A percentile compares a stretch with the other conserved stretches of the same genome.
These are phyloP conservation scores for Pyrenochaeta sp. DNA, from an alignment of 2,329 filamentous ascomycete species.

Conservation along the genomic window DNA sequence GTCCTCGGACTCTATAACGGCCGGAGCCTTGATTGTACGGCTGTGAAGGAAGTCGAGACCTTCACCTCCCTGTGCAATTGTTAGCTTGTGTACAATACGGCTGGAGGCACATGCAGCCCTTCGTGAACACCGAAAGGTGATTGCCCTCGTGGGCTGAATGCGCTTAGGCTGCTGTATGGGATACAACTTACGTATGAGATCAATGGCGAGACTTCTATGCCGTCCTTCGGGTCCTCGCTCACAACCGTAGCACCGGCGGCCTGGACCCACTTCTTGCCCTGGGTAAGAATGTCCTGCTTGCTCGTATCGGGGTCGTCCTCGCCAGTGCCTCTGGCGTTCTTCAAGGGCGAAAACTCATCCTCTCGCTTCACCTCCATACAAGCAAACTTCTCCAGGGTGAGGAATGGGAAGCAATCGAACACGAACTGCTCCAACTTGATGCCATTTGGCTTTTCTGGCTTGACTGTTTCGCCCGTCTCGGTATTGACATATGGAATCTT, in stretches of 20 bases:
- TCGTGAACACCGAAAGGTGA: background rate
- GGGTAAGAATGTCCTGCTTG: conserved; percentile 85
- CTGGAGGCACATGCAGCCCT: background rate
- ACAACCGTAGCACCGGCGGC: conserved; percentile 79
- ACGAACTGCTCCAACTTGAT: conserved; percentile 99
- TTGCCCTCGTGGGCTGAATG: background rate
- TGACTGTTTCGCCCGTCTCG: conserved; percentile 79
- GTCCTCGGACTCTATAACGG: conserved; percentile 69
- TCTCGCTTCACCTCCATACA: conserved; percentile 95
- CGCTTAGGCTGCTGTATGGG: background rate
- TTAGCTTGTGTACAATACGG: background rate
- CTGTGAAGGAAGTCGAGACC: conserved; percentile 68
- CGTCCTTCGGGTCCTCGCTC: conserved; percentile 63
- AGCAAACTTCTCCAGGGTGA: conserved; percentile 87
- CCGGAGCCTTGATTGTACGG: conserved; percentile 68
- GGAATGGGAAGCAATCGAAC: conserved; percentile 95
- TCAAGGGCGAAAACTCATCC: conserved; percentile 97
- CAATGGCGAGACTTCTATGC: conserved; percentile 89
- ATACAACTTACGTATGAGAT: conserved; percentile 86
- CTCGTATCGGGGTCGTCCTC: conserved; percentile 96
- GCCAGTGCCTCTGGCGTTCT: conserved; percentile 83
- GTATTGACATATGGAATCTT: conserved; percentile 92
- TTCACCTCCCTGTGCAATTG: conserved; percentile 64
- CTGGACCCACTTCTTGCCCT: conserved; percentile 86
- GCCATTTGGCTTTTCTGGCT: conserved; percentile 94